These are phyloP conservation scores for Silene latifolia DNA, from an alignment of 148 eudicot genomes.

Conservation along the genomic window DNA sequence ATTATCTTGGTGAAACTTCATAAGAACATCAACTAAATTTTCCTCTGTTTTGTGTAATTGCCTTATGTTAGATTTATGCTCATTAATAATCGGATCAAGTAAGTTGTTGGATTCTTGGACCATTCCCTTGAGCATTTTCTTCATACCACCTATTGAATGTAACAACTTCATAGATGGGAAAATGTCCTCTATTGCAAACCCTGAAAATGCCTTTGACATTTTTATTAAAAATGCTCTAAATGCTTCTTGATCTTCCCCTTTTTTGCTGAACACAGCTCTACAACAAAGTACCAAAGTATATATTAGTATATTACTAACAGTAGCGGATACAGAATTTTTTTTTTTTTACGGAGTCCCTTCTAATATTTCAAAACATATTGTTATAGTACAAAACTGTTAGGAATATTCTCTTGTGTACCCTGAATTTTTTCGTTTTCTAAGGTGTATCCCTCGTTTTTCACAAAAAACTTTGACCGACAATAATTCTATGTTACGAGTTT, in stretches of 20 bases:
- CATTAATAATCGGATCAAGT: conserved; percentile 30
- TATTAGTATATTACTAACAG: too few species aligned
- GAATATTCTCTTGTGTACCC: too few species aligned
- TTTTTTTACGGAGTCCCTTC: too few species aligned
- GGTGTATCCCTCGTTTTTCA: too few species aligned
- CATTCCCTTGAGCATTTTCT: background rate
- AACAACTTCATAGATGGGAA: conserved; percentile 30
- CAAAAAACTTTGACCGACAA: too few species aligned
- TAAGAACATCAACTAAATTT: conserved; percentile 28
- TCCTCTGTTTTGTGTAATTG: conserved; percentile 12
- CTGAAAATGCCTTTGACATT: conserved; percentile 6
- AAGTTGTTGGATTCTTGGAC: conserved; percentile 16
- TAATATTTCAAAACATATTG: too few species aligned
- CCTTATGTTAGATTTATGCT: conserved; percentile 9
- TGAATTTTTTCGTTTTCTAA: too few species aligned
- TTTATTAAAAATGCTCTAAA: background rate
- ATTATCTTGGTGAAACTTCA: too few species aligned
- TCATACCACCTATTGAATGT: conserved; percentile 23
- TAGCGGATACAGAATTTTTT: too few species aligned
- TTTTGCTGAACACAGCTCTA: conserved; percentile 21
- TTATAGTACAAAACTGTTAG: too few species aligned
- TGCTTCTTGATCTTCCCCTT: conserved; percentile 17
- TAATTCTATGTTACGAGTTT: too few species aligned
- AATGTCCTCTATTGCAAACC: conserved; percentile 30
- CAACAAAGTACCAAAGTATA: background rate